phyloP scores from a whole-genome alignment of 176 grass and related monocot species.

The Eragrostis curvula region DNA sequence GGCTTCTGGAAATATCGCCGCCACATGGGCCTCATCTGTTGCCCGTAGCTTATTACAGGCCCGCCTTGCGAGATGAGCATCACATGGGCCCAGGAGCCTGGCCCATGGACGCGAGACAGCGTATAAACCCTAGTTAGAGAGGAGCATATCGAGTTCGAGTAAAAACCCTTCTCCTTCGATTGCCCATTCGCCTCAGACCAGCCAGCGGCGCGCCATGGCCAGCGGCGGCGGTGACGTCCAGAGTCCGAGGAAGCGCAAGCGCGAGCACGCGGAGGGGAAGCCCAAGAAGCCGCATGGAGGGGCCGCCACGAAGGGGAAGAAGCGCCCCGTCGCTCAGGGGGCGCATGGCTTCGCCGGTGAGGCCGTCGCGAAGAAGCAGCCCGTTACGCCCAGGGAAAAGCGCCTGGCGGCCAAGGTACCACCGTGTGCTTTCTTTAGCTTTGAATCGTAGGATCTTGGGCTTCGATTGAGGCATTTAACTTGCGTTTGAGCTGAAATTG shows the following conservation, averaged over 20 bases:
- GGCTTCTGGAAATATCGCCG: not conserved
- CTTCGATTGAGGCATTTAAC: not conserved
- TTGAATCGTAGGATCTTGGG: not conserved
- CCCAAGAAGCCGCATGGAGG: not conserved
- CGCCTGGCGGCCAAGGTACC: slow-evolving; percentile 69
- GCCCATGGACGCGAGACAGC: not conserved
- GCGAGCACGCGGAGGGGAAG: slow-evolving; percentile 34
- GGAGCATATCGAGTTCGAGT: not conserved
- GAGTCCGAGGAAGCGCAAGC: slow-evolving; percentile 59
- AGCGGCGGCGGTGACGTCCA: slow-evolving; percentile 20
- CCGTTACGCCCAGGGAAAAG: slow-evolving; percentile 54
- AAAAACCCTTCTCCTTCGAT: not conserved
- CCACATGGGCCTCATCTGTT: not conserved
- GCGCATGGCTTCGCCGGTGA: not conserved
- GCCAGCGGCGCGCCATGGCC: slow-evolving; percentile 27
- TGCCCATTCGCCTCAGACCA: not conserved
- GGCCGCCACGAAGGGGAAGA: slow-evolving; percentile 38
- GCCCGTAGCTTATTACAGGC: not conserved
- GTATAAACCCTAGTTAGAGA: slow-evolving; percentile 41
- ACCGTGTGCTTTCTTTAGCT: not conserved
- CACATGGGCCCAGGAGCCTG: not conserved
- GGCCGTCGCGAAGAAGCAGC: slow-evolving; percentile 27
- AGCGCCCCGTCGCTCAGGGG: not conserved
- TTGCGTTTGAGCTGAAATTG: slow-evolving; percentile 21
- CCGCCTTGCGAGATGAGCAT: not conserved